A percentile compares a stretch with the other conserved stretches of the same genome.
phyloP scores from a whole-genome alignment of 352 stramenopile species.

The Pilasporangium apinafurcum region DNA sequence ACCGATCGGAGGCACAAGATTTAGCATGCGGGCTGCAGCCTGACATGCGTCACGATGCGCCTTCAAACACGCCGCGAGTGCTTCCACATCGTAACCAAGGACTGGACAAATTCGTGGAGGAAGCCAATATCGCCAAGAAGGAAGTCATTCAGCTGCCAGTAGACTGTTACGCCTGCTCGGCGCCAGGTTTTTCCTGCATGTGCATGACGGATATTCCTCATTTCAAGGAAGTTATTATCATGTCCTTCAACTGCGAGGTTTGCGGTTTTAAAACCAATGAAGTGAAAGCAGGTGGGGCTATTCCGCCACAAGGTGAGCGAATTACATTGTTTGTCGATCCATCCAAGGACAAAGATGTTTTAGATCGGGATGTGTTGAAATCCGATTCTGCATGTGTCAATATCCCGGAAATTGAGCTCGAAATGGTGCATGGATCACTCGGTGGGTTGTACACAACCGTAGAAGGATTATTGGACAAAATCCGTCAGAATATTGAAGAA shows the following conservation, averaged over 20 bases:
- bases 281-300: constrained; percentile 89
- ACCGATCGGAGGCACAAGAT: constrained; percentile 70
- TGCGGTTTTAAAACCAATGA: constrained; percentile 92
- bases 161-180: constrained; percentile 75
- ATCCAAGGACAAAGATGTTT: constrained; percentile 44
- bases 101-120: constrained; percentile 54
- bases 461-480: constrained; percentile 88
- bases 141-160: constrained; percentile 83
- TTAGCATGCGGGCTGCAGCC: constrained; percentile 66
- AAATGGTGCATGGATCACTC: constrained; percentile 85
- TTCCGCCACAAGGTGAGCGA: constrained; percentile 74
- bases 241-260: constrained; percentile 86
- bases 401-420: constrained; percentile 91
- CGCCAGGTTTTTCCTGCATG: constrained; percentile 72
- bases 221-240: constrained; percentile 94
- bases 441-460: constrained; percentile 91
- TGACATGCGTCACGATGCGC: constrained; percentile 44
- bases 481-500: constrained; percentile 70
- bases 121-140: constrained; percentile 58
- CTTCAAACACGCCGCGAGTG: constrained; percentile 32
- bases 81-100: constrained; percentile 64
- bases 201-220: constrained; percentile 92
- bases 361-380: constrained; percentile 92
- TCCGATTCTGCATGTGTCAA: constrained; percentile 75
- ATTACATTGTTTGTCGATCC: constrained; percentile 59